These are phyloP conservation scores for Ceratocystis smalleyi DNA, from an alignment of 2,329 filamentous ascomycete species.

Conservation along the genomic window DNA sequence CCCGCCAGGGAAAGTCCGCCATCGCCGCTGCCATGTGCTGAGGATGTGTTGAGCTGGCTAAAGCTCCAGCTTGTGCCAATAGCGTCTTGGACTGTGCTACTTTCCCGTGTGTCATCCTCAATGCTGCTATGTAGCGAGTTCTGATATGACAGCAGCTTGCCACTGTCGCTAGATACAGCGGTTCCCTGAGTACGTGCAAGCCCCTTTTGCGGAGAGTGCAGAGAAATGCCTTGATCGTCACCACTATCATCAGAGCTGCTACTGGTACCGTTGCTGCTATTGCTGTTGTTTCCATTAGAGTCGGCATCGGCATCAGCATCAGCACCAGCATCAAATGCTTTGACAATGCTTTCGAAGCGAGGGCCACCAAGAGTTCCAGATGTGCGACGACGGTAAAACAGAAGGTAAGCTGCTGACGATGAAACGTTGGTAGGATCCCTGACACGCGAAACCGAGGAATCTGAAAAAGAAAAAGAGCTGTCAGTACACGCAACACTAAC, in stretches of 20 bases:
- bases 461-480: conserved; percentile 30
- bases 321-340: conserved; percentile 40
- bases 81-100: conserved; percentile 21
- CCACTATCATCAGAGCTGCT: conserved; percentile 34
- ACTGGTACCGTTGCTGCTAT: conserved; percentile 24
- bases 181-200: neutral
- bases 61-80: conserved; percentile 34
- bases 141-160: conserved; percentile 24
- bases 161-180: conserved; percentile 20
- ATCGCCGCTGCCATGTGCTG: neutral
- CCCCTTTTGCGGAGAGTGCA: conserved; percentile 29
- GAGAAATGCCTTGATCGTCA: conserved; percentile 51
- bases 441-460: conserved; percentile 53
- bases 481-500: neutral
- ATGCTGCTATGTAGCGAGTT: conserved; percentile 29
- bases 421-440: conserved; percentile 48
- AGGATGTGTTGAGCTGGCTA: conserved; percentile 24
- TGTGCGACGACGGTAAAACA: conserved; percentile 88
- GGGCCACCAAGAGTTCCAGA: conserved; percentile 55
- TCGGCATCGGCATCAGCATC: conserved; percentile 28
- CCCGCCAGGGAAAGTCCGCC: conserved; percentile 18
- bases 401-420: conserved; percentile 67
- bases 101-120: conserved; percentile 33
- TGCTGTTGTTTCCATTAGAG: conserved; percentile 54
- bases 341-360: conserved; percentile 54